A percentile compares a stretch with the other conserved stretches of the same genome.
Conservation (phyloP, 768 basidiomycete species). For the Mycena metata region DNA sequence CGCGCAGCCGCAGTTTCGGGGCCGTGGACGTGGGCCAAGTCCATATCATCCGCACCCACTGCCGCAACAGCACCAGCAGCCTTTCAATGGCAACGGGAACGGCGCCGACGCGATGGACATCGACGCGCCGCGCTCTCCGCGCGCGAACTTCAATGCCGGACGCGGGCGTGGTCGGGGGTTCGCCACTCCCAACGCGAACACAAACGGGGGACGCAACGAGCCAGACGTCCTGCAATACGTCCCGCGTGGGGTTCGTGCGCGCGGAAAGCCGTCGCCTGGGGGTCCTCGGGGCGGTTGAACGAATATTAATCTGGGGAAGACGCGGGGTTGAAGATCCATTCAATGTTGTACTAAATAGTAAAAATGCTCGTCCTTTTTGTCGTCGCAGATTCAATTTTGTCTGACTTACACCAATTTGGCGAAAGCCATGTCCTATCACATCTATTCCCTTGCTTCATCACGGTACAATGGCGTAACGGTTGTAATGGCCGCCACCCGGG, state of each 20-base stretch:
- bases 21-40: neutral
- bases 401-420: too few species aligned
- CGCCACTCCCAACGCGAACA: neutral
- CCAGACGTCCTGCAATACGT: slow-evolving; percentile 30
- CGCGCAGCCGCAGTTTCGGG: slow-evolving; percentile 3
- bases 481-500: slow-evolving; percentile 87
- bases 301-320: neutral
- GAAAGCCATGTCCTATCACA: neutral
- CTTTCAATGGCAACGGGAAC: neutral
- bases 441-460: slow-evolving; percentile 20
- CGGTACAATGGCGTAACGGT: slow-evolving; percentile 72
- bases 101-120: slow-evolving; percentile 33
- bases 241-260: slow-evolving; percentile 33
- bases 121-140: slow-evolving; percentile 4
- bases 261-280: slow-evolving; percentile 28
- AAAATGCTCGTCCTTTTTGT: too few species aligned
- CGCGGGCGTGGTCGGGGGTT: slow-evolving; percentile 22
- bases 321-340: too few species aligned
- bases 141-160: slow-evolving; percentile 1
- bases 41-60: too few species aligned
- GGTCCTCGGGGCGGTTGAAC: slow-evolving; percentile 13
- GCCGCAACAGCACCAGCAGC: too few species aligned
- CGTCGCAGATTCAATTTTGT: too few species aligned
- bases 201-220: neutral
- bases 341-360: too few species aligned